A percentile compares a stretch with the other conserved stretches of the same genome.
Evolutionary conservation across 331 rosid species (phyloP).

Genomic region (Spiraea crenata): DNA sequence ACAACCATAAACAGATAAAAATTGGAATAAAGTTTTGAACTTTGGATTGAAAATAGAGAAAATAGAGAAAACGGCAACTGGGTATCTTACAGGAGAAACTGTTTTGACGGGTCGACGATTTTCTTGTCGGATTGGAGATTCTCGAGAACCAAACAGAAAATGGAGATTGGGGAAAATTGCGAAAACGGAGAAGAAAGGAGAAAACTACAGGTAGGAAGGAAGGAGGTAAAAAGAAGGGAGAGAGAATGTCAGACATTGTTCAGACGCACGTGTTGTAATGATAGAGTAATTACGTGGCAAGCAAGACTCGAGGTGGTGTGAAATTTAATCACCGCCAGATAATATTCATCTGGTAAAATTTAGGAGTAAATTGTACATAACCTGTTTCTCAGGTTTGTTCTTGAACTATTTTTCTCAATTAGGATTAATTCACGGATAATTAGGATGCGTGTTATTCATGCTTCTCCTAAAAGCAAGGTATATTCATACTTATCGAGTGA

Average conservation of each 20-base stretch:
- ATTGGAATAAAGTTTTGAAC: constrained; percentile 3
- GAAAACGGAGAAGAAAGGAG: constrained; percentile 21
- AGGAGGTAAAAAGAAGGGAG: constrained; percentile 7
- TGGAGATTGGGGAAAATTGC: constrained; percentile 1
- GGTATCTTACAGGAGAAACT: constrained; percentile 26
- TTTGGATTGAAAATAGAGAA: constrained; percentile 11
- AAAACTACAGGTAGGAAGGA: neutral
- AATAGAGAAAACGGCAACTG: constrained; percentile 5
- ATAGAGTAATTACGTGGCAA: constrained; percentile 30
- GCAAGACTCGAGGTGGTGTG: constrained; percentile 22
- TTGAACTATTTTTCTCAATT: no score
- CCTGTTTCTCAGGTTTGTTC: no score
- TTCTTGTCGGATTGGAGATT: constrained; percentile 24
- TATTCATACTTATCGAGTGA: no score
- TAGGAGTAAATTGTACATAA: no score
- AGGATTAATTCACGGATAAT: no score
- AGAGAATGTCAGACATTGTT: constrained; percentile 30
- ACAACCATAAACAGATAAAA: constrained; percentile 15
- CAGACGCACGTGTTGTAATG: constrained; percentile 36
- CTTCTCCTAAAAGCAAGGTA: no score
- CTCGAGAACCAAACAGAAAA: constrained; percentile 28
- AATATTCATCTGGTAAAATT: no score
- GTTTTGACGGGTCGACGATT: constrained; percentile 6
- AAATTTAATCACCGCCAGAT: neutral
- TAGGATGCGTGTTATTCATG: no score